phyloP scores from a whole-genome alignment of 768 basidiomycete species.

The Suillus lakei region DNA sequence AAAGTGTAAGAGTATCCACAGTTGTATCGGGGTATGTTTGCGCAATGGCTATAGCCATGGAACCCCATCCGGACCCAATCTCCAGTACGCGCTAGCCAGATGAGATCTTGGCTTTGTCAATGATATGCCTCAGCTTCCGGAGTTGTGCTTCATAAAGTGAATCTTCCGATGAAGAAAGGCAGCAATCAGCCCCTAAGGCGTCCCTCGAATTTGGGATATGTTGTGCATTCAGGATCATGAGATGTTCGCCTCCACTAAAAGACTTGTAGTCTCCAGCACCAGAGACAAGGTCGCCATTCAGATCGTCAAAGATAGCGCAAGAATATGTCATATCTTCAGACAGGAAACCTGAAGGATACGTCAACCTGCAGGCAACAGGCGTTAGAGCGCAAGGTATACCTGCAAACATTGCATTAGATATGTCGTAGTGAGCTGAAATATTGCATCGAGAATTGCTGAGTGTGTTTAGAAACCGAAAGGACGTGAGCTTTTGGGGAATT shows the following conservation, averaged over 20 bases:
- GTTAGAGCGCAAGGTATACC: constrained; percentile 36
- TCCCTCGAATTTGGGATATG: background rate
- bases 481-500: constrained; percentile 56
- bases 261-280: background rate
- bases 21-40: constrained; percentile 56
- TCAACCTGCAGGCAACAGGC: background rate
- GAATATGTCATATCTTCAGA: constrained; percentile 81
- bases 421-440: constrained; percentile 80
- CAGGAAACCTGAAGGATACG: constrained; percentile 49
- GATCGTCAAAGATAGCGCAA: constrained; percentile 68
- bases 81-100: constrained; percentile 65
- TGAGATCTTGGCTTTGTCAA: constrained; percentile 64
- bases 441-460: constrained; percentile 68
- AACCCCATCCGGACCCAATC: constrained; percentile 83
- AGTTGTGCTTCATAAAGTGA: constrained; percentile 56
- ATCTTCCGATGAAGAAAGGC: constrained; percentile 17
- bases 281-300: constrained; percentile 56
- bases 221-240: background rate
- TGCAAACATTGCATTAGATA: constrained; percentile 77
- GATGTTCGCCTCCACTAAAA: background rate
- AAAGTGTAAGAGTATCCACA: constrained; percentile 76
- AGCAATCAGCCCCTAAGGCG: background rate
- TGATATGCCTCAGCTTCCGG: constrained; percentile 66
- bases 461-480: constrained; percentile 67
- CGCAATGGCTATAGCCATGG: constrained; percentile 68